Evolutionary conservation across 2,329 filamentous ascomycete species (phyloP).

Genomic region (Diaporthe velutina): DNA sequence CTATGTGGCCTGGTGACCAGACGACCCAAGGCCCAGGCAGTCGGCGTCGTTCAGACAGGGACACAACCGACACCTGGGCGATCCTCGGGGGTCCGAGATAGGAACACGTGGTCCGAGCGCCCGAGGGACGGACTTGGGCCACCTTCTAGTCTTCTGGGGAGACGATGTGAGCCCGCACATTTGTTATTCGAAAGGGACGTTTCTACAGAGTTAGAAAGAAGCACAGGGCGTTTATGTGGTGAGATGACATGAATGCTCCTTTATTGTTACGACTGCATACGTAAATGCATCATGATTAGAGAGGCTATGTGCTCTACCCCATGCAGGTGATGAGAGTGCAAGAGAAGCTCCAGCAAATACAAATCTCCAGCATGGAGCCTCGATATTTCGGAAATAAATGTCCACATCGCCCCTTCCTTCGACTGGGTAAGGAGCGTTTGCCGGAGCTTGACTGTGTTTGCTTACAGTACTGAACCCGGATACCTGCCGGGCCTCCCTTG

Average conservation of each 20-base stretch:
- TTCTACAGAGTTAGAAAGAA: neutral
- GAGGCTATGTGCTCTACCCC: neutral
- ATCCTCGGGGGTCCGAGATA: constrained; percentile 29
- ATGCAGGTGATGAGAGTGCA: neutral
- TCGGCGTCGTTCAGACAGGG: constrained; percentile 22
- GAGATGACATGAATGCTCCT: neutral
- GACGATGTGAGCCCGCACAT: neutral
- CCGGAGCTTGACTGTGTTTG: neutral
- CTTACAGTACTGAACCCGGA: neutral
- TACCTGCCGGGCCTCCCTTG: neutral
- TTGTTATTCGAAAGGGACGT: too few species aligned
- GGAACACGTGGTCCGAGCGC: constrained; percentile 33
- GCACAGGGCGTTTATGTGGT: neutral
- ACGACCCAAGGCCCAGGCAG: constrained; percentile 17
- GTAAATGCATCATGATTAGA: neutral
- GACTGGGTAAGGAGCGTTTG: neutral
- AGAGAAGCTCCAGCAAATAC: neutral
- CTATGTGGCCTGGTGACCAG: constrained; percentile 24
- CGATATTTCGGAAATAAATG: neutral
- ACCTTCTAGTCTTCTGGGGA: neutral
- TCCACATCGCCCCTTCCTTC: neutral
- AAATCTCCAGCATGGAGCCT: neutral
- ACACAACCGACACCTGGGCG: neutral
- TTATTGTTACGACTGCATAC: neutral
- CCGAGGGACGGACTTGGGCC: neutral